A percentile compares a stretch with the other conserved stretches of the same genome.
These are phyloP conservation scores for Hibiscus trionum DNA, from an alignment of 345 rosid species.

Conservation along the genomic window DNA sequence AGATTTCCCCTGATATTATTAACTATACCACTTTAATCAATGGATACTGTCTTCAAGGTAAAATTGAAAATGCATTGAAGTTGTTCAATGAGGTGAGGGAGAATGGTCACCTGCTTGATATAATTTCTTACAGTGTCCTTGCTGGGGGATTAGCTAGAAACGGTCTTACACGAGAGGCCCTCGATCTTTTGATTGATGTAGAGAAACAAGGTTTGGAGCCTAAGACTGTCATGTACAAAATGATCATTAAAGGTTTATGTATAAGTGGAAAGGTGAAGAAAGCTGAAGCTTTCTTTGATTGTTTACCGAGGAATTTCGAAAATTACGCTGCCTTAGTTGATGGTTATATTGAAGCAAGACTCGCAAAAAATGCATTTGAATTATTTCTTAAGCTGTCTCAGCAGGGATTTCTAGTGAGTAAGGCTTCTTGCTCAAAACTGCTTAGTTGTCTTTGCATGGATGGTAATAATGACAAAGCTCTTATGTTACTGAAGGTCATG, in stretches of 20 bases:
- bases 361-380: slow-evolving; percentile 31
- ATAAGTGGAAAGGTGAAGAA: slow-evolving; percentile 47
- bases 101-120: slow-evolving; percentile 42
- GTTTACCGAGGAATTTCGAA: slow-evolving; percentile 30
- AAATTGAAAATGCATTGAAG: slow-evolving; percentile 33
- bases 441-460: slow-evolving; percentile 36
- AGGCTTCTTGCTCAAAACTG: slow-evolving; percentile 43
- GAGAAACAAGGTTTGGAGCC: slow-evolving; percentile 41
- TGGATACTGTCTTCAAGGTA: slow-evolving; percentile 54
- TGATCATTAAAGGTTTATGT: slow-evolving; percentile 67
- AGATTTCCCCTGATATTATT: slow-evolving; percentile 42
- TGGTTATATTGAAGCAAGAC: slow-evolving; percentile 52
- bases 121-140: slow-evolving; percentile 46
- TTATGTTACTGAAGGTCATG: slow-evolving; percentile 34
- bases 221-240: slow-evolving; percentile 32
- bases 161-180: slow-evolving; percentile 33
- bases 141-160: slow-evolving; percentile 42
- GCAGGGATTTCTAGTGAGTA: slow-evolving; percentile 26
- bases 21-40: slow-evolving; percentile 64
- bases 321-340: slow-evolving; percentile 47
- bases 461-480: slow-evolving; percentile 34
- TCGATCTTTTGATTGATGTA: slow-evolving; percentile 29
- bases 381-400: slow-evolving; percentile 27
- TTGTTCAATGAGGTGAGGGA: slow-evolving; percentile 49
- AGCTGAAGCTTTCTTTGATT: slow-evolving; percentile 46